Percentiles rank a stretch among this genome's conserved stretches.
These are phyloP conservation scores for Clitoria ternatea DNA, from an alignment of 306 rosid genomes.

Conservation along the genomic window DNA sequence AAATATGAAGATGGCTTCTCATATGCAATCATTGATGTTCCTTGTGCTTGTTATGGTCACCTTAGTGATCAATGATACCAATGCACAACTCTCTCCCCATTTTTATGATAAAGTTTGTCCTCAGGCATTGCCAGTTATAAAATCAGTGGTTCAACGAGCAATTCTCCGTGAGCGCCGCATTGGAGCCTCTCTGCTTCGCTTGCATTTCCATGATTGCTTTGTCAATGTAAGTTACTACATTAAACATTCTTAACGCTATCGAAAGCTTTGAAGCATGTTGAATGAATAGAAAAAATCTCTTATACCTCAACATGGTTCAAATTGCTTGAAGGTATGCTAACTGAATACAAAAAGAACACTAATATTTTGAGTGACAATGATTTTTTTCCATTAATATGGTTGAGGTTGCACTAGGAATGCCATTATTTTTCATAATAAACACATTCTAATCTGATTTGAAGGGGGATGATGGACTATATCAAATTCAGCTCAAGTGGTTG, in stretches of 20 bases:
- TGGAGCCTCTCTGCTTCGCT: slow-evolving; percentile 40
- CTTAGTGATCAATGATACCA: not conserved
- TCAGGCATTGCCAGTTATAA: slow-evolving; percentile 25
- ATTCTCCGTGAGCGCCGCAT: slow-evolving; percentile 24
- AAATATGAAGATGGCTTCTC: slow-evolving; percentile 21
- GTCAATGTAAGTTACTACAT: slow-evolving; percentile 32
- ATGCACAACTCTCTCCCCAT: slow-evolving; percentile 22
- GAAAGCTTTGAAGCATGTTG: not conserved
- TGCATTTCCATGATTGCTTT: slow-evolving; percentile 48
- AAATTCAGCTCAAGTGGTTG: too few species aligned
- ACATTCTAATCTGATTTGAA: too few species aligned
- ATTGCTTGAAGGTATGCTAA: too few species aligned
- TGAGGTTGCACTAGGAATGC: too few species aligned
- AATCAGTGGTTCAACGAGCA: slow-evolving; percentile 8
- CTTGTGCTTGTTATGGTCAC: slow-evolving; percentile 8
- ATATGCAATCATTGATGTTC: not conserved
- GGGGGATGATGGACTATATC: too few species aligned
- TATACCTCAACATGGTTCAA: too few species aligned
- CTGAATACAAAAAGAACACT: too few species aligned
- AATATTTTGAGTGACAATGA: too few species aligned
- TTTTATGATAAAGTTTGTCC: slow-evolving; percentile 35
- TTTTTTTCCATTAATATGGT: too few species aligned
- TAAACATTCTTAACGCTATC: not conserved
- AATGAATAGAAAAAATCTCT: too few species aligned
- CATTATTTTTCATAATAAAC: too few species aligned